Base-by-base conservation (phyloP, 805 yeast genomes). In the Grigorovia humatica region DNA sequence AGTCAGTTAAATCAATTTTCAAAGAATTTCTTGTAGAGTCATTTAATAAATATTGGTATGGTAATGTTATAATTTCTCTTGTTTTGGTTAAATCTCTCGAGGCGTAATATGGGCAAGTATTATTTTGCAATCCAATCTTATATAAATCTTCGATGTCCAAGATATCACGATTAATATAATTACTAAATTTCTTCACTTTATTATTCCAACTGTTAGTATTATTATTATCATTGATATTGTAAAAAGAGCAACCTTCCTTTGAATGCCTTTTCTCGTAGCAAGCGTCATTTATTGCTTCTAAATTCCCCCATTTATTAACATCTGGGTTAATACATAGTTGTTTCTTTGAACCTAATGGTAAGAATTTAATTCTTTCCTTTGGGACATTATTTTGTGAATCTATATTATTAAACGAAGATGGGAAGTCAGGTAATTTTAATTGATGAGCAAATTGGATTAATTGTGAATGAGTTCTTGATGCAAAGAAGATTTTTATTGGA, bases 391-490 rank as follows among this genome's bases (percentile, higher is more conserved):
- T 42, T 5, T 51, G 47, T 18, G 18, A 13, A 4, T 30, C 29
- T 2, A 48, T 29, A 13, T 65, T 70, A 15, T 59, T 68, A 51
- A 81, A 71, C 0, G 89, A 77, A 0, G 95, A 76, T 2, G 85
- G 83, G 52, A 88, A 83, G 0, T 68, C 55, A 0, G 95, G 80
- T 23, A 84, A 60, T 45, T 72, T 63, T 42, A 90, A 67, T 58
- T 91, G 96, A 15, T 79, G 76, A 0, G 88, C 79, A 61, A 90
- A 86, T 62, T 90, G 98, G 41, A 74, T 73, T 46, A 90, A 70
- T 63, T 90, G 98, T 0, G 96, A 87, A 61, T 90, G 97, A 0
- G 98, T 90, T 66, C 98, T 72, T 1, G 96, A 88, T 0, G 95
- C 75, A 62, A 82, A 89, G 57, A 69, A 78, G 1, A 90, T 79